phyloP scores from a whole-genome alignment of 306 rosid species.

The Prunus davidiana region DNA sequence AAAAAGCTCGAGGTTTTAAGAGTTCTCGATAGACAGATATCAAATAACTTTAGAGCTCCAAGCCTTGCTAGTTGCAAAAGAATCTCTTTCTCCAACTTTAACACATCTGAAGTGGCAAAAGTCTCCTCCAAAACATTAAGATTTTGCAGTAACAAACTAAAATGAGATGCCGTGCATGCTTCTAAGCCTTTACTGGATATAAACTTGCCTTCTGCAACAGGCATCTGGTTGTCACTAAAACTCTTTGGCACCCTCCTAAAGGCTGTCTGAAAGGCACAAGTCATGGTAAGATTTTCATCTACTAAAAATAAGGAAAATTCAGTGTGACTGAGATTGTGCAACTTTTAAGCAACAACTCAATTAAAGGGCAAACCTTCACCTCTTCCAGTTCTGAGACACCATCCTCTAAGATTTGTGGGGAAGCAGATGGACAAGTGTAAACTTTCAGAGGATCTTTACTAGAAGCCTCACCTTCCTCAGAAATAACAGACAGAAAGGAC shows the following conservation, averaged over 20 bases:
- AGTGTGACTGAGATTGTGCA: not conserved
- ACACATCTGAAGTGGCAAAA: constrained; percentile 58
- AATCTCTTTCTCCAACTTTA: constrained; percentile 60
- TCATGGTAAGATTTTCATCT: constrained; percentile 14
- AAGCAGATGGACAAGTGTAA: constrained; percentile 42
- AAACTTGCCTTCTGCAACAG: constrained; percentile 30
- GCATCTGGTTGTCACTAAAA: constrained; percentile 28
- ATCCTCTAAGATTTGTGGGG: constrained; percentile 39
- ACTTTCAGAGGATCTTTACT: constrained; percentile 48
- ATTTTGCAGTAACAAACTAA: constrained; percentile 67
- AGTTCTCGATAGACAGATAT: constrained; percentile 52
- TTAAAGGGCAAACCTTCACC: constrained; percentile 37
- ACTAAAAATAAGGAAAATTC: not conserved
- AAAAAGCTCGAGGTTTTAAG: constrained; percentile 36
- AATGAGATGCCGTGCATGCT: constrained; percentile 40
- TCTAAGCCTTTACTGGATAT: constrained; percentile 20
- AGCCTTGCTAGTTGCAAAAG: constrained; percentile 59
- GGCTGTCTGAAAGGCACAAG: constrained; percentile 38
- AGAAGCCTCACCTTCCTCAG: constrained; percentile 56
- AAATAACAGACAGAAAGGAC: constrained; percentile 49
- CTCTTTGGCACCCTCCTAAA: constrained; percentile 36
- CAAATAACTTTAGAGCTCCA: constrained; percentile 68
- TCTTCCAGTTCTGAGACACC: constrained; percentile 47
- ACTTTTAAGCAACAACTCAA: not conserved
- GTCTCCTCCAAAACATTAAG: constrained; percentile 70